Base-by-base conservation (phyloP, 371 early-diverging fungal species). In the Mucor irregularis region DNA sequence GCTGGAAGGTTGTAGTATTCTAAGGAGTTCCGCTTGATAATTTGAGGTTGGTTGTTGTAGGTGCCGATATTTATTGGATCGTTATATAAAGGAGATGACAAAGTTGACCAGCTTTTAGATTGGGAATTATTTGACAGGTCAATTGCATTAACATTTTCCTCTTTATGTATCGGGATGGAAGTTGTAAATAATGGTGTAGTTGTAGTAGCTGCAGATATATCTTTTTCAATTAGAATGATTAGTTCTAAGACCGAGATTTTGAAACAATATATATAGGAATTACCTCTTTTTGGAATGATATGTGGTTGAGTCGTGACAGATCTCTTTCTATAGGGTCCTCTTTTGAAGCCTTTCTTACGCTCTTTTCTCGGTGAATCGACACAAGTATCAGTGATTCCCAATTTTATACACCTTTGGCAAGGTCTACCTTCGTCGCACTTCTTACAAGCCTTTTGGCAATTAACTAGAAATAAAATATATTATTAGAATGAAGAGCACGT, bases 361-460 rank as follows among this genome's bases (percentile, higher is more conserved):
- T 86, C 88, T 73, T 94, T 94, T 42, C 96, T 82, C 21, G 81
- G 80, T 2, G 92, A 92, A 66, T 90, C 84, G 1, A 84, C 78
- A 60, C 96, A 95, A 1, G 90, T 76, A 13, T 85, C 88, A 0
- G 75, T 78, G 33, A 93, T 66, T 29, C 83, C 87, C 45, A 88
- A 83, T 50, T 87, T 88, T 52, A 90, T 69, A 61, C 96, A 95
- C n/a, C 96, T 85, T 52, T 78, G 74, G 71, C 96, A 95, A 3
- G 96, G 96, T 49, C 96, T 74, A 17, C 81, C 84, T 52, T 92
- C 87, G 58, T 92, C 93, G 60, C 96, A 95, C 69, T 92, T 94
- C 69, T 95, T 95, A 71, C 96, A 95, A 0, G 95, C 92, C 56
- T 87, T 88, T 74, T 93, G 91, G 57, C 96, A 95, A 56, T 94